phyloP scores from a whole-genome alignment of 805 yeast species.

The Metschnikowia vanudenii region DNA sequence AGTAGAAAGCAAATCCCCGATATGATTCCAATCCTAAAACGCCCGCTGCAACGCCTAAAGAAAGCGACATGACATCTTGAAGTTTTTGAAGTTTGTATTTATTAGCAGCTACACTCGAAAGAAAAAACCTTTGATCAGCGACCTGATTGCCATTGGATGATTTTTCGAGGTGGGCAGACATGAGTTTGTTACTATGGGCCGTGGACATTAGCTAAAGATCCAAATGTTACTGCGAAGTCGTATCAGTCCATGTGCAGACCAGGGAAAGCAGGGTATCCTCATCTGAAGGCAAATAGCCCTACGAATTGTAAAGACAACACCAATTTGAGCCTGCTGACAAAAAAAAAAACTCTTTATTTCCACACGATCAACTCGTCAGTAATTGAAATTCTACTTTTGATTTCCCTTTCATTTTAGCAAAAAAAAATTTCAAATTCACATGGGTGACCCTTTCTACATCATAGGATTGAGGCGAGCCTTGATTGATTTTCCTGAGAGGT shows the following conservation, averaged over 20 bases:
- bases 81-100: conserved; percentile 25
- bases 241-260: background rate
- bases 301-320: background rate
- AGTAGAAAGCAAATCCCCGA: conserved; percentile 36
- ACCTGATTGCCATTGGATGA: conserved; percentile 1
- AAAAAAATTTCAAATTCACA: background rate
- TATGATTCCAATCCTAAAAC: conserved; percentile 37
- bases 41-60: conserved; percentile 42
- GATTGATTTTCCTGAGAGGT: conserved; percentile 36
- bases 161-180: background rate
- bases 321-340: background rate
- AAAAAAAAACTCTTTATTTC: background rate
- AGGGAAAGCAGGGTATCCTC: background rate
- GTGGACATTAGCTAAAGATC: background rate
- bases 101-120: conserved; percentile 7
- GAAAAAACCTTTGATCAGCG: background rate
- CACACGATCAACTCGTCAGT: background rate
- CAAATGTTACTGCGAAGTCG: background rate
- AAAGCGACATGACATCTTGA: conserved; percentile 39
- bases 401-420: too few species aligned
- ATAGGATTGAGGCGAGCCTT: conserved; percentile 29
- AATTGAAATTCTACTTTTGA: background rate
- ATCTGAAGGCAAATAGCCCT: conserved; percentile 2
- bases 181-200: background rate
- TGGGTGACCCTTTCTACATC: conserved; percentile 8